Percentiles rank a stretch among this genome's conserved stretches.
These are phyloP conservation scores for Prillingera fragicola DNA, from an alignment of 1,284 basidiomycete species.

Conservation along the genomic window DNA sequence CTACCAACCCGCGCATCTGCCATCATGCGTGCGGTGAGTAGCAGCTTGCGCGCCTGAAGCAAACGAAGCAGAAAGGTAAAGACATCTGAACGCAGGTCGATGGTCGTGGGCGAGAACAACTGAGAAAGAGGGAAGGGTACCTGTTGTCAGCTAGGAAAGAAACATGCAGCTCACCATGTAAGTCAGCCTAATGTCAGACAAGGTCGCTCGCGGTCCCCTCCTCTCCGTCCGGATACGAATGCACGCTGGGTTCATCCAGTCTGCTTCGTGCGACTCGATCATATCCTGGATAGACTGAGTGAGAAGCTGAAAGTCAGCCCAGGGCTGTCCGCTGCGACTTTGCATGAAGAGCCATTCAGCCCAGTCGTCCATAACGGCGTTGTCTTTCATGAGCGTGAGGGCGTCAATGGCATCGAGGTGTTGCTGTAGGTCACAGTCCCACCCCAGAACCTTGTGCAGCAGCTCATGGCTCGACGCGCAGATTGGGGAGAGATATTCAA, in stretches of 20 bases:
- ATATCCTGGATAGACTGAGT: conserved; percentile 70
- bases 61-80: conserved; percentile 74
- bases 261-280: conserved; percentile 52
- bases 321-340: conserved; percentile 57
- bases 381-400: conserved; percentile 67
- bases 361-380: conserved; percentile 60
- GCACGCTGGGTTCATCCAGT: conserved; percentile 64
- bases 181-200: conserved; percentile 65
- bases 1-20: conserved; percentile 50
- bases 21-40: conserved; percentile 45
- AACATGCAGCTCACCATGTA: conserved; percentile 54
- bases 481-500: conserved; percentile 54
- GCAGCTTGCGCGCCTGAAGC: conserved; percentile 61
- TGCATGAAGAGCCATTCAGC: conserved; percentile 64
- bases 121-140: conserved; percentile 73
- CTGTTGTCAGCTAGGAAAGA: conserved; percentile 14
- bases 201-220: conserved; percentile 48
- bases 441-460: conserved; percentile 58
- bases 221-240: conserved; percentile 62
- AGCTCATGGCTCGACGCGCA: conserved; percentile 57
- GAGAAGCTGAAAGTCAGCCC: conserved; percentile 77
- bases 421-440: conserved; percentile 63
- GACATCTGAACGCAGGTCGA: conserved; percentile 62
- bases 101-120: conserved; percentile 60
- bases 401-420: conserved; percentile 70